Percentiles rank a stretch among this genome's conserved stretches.
phyloP scores from a whole-genome alignment of 768 basidiomycete genomes.

The Neoboletus subvelutipes region DNA sequence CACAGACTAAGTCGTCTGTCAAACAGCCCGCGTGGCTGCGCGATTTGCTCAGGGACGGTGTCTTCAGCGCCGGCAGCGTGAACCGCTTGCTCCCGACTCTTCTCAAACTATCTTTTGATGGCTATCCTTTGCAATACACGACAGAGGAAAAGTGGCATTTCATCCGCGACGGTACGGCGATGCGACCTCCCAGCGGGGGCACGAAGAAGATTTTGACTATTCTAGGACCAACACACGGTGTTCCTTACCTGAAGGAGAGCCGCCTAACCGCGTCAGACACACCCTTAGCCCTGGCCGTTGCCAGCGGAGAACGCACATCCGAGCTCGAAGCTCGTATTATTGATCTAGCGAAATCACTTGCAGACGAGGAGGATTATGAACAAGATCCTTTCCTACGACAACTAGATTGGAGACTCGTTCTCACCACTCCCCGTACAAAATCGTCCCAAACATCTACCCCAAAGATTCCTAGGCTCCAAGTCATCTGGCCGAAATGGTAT shows the following conservation, averaged over 20 bases:
- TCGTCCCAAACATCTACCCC: conserved; percentile 1
- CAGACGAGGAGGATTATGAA: conserved; percentile 20
- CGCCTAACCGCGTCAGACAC: conserved; percentile 41
- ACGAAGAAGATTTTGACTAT: conserved; percentile 44
- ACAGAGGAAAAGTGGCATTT: conserved; percentile 69
- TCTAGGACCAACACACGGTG: conserved; percentile 47
- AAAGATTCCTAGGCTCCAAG: conserved; percentile 39
- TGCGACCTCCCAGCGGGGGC: conserved; percentile 44
- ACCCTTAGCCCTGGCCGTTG: conserved; percentile 48
- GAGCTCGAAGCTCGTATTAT: conserved; percentile 38
- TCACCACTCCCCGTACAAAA: background rate
- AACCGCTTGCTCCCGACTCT: conserved; percentile 64
- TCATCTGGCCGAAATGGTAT: conserved; percentile 96
- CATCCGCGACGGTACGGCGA: conserved; percentile 30
- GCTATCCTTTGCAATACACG: conserved; percentile 56
- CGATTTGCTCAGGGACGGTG: conserved; percentile 43
- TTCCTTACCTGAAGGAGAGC: conserved; percentile 44
- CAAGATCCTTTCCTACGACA: conserved; percentile 60
- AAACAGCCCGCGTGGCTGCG: conserved; percentile 58
- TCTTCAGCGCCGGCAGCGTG: conserved; percentile 38
- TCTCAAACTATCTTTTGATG: conserved; percentile 60
- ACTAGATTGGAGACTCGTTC: conserved; percentile 61
- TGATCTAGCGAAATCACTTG: conserved; percentile 40
- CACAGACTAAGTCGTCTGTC: background rate
- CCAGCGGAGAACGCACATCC: conserved; percentile 39